These are phyloP conservation scores for Eleusine coracana DNA, from an alignment of 176 grass and related monocot species.

Conservation along the genomic window DNA sequence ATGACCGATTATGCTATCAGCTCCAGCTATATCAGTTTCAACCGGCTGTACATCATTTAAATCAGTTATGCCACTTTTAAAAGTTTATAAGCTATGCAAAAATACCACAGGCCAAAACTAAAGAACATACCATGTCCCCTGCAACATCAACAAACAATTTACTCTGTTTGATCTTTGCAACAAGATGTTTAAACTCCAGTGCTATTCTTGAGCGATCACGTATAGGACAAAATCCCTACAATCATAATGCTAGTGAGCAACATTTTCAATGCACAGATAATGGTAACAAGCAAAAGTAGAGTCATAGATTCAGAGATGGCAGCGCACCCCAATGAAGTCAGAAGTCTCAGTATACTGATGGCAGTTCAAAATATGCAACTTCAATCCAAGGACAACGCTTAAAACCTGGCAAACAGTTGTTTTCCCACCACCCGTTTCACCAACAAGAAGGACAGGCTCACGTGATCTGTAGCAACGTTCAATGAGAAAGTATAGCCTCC, in stretches of 20 bases:
- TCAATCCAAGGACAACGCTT: slow-evolving; percentile 67
- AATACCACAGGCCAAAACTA: slow-evolving; percentile 17
- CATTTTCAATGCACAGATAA: slow-evolving; percentile 18
- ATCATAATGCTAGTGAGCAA: slow-evolving; percentile 21
- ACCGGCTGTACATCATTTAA: slow-evolving; percentile 52
- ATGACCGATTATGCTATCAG: slow-evolving; percentile 49
- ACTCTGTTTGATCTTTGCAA: slow-evolving; percentile 59
- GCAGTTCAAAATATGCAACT: slow-evolving; percentile 93
- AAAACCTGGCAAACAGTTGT: slow-evolving; percentile 95
- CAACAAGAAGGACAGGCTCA: slow-evolving; percentile 96
- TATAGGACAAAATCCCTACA: slow-evolving; percentile 90
- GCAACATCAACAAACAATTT: slow-evolving; percentile 59
- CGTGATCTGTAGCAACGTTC: slow-evolving; percentile 82
- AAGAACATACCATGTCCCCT: slow-evolving; percentile 58
- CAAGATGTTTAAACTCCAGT: slow-evolving; percentile 64
- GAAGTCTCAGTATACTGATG: slow-evolving; percentile 98
- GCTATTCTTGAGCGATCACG: slow-evolving; percentile 88
- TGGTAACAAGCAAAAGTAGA: slow-evolving; percentile 30
- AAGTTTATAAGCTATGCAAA: neutral
- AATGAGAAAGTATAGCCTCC: slow-evolving; percentile 88
- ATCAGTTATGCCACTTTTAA: slow-evolving; percentile 12
- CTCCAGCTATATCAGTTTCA: slow-evolving; percentile 74
- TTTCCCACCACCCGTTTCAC: slow-evolving; percentile 95
- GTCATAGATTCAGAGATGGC: slow-evolving; percentile 19
- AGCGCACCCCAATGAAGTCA: slow-evolving; percentile 95